These are phyloP conservation scores for Ramularia collo-cygni DNA, from an alignment of 2,329 filamentous ascomycete species.

Conservation along the genomic window DNA sequence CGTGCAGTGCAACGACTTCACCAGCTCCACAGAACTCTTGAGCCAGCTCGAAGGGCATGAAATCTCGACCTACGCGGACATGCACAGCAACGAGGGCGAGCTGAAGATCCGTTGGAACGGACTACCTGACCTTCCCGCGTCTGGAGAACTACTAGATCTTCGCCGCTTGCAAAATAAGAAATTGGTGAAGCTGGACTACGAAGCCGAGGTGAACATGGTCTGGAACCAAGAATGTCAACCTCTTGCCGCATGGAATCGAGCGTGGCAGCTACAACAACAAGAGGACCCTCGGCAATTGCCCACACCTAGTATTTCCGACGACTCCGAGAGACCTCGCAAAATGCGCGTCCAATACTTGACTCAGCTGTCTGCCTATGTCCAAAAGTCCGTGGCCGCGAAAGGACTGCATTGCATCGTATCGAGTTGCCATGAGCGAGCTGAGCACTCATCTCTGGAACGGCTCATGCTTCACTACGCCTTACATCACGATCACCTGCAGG, in stretches of 20 bases:
- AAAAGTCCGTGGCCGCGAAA: slow-evolving; percentile 5
- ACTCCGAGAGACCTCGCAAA: slow-evolving; percentile 9
- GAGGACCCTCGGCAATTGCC: slow-evolving; percentile 19
- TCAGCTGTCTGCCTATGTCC: slow-evolving; percentile 7
- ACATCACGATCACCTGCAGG: slow-evolving; percentile 32
- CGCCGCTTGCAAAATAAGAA: slow-evolving; percentile 18
- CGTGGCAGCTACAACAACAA: background rate
- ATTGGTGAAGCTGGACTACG: slow-evolving; percentile 16
- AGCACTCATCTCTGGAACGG: slow-evolving; percentile 21
- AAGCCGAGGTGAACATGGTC: slow-evolving; percentile 22
- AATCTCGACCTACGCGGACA: slow-evolving; percentile 1
- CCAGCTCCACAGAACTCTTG: slow-evolving; percentile 26
- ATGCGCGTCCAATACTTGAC: slow-evolving; percentile 23
- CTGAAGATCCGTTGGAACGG: slow-evolving; percentile 20
- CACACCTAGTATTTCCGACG: slow-evolving; percentile 23
- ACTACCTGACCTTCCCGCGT: slow-evolving; percentile 24
- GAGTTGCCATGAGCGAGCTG: slow-evolving; percentile 12
- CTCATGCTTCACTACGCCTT: slow-evolving; percentile 31
- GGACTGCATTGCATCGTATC: slow-evolving; percentile 21
- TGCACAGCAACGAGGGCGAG: background rate
- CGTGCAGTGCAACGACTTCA: slow-evolving; percentile 26
- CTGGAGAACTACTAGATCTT: slow-evolving; percentile 15
- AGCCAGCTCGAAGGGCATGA: slow-evolving; percentile 18
- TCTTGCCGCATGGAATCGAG: slow-evolving; percentile 21
- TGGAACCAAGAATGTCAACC: slow-evolving; percentile 19